A percentile compares a stretch with the other conserved stretches of the same genome.
These are phyloP conservation scores for Penicillium flavigenum DNA, from an alignment of 495 filamentous ascomycete species.

Conservation along the genomic window DNA sequence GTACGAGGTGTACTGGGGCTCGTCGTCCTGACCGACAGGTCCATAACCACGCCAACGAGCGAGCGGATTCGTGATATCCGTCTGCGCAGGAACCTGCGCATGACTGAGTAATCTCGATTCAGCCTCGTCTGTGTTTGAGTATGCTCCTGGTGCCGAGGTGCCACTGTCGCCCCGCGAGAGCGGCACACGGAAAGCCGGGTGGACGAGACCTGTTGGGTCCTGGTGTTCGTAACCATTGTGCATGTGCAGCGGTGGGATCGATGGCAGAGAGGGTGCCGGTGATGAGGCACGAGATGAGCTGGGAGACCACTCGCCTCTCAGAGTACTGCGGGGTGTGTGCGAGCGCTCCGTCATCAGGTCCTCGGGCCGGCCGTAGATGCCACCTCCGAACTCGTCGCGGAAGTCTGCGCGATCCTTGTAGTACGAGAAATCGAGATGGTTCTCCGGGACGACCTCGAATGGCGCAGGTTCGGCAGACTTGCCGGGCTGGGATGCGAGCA, in stretches of 20 bases:
- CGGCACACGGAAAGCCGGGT: constrained; percentile 42
- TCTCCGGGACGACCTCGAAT: constrained; percentile 89
- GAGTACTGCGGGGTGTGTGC: constrained; percentile 60
- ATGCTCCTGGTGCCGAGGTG: constrained; percentile 27
- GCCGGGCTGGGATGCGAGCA: constrained; percentile 74
- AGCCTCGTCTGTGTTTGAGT: constrained; percentile 45
- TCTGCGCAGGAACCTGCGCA: constrained; percentile 39
- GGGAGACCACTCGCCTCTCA: constrained; percentile 44
- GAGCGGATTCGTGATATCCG: constrained; percentile 27
- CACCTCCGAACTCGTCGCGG: constrained; percentile 79
- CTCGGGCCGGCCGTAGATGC: constrained; percentile 67
- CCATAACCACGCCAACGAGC: constrained; percentile 54
- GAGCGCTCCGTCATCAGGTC: constrained; percentile 64
- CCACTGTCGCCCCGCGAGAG: constrained; percentile 32
- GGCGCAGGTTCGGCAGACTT: constrained; percentile 52
- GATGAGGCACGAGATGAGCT: constrained; percentile 49
- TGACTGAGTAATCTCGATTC: constrained; percentile 44
- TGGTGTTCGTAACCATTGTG: constrained; percentile 30
- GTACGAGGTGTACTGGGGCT: constrained; percentile 38
- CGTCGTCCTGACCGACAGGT: constrained; percentile 46
- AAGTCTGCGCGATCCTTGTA: constrained; percentile 90
- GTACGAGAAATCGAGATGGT: constrained; percentile 88
- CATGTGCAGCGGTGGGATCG: constrained; percentile 29
- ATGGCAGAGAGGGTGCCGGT: constrained; percentile 40
- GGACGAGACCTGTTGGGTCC: constrained; percentile 26